These are phyloP conservation scores for Pythium brachiatum DNA, from an alignment of 352 stramenopile genomes.

Conservation along the genomic window DNA sequence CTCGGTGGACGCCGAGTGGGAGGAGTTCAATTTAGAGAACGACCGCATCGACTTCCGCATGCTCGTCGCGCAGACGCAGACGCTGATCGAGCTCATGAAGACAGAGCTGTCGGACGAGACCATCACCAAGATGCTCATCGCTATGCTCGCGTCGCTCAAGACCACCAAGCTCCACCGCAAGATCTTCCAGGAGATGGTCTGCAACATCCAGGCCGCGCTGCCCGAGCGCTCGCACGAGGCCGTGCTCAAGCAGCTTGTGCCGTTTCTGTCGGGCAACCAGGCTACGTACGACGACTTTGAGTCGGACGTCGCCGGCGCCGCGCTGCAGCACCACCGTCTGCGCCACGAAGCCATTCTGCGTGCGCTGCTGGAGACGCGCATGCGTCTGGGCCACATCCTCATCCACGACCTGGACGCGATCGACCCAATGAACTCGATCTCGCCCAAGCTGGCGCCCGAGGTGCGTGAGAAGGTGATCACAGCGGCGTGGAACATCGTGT, in stretches of 20 bases:
- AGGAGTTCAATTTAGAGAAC: constrained; percentile 83
- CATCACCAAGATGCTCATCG: constrained; percentile 82
- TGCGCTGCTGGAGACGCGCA: constrained; percentile 73
- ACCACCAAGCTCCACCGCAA: constrained; percentile 85
- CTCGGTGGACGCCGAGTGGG: constrained; percentile 75
- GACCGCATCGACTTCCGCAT: constrained; percentile 86
- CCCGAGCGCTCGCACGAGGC: constrained; percentile 60
- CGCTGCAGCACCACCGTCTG: constrained; percentile 76
- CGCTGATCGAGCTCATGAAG: constrained; percentile 65
- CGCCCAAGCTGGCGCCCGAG: constrained; percentile 51
- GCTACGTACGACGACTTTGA: constrained; percentile 75
- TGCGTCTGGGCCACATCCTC: constrained; percentile 81
- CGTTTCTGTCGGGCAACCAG: constrained; percentile 79
- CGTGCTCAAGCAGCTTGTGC: constrained; percentile 64
- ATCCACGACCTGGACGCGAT: constrained; percentile 81
- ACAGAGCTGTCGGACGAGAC: constrained; percentile 62
- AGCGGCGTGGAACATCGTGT: constrained; percentile 83
- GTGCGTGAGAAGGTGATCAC: constrained; percentile 80
- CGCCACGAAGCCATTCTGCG: constrained; percentile 80
- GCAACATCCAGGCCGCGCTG: constrained; percentile 79
- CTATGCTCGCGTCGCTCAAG: constrained; percentile 83
- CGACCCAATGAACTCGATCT: constrained; percentile 57
- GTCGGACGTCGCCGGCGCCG: constrained; percentile 49
- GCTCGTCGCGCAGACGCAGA: constrained; percentile 62
- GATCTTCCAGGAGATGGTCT: constrained; percentile 88